Base-by-base conservation (phyloP, 225 moss, liverwort and hornwort species). In the Climacium dendroides region DNA sequence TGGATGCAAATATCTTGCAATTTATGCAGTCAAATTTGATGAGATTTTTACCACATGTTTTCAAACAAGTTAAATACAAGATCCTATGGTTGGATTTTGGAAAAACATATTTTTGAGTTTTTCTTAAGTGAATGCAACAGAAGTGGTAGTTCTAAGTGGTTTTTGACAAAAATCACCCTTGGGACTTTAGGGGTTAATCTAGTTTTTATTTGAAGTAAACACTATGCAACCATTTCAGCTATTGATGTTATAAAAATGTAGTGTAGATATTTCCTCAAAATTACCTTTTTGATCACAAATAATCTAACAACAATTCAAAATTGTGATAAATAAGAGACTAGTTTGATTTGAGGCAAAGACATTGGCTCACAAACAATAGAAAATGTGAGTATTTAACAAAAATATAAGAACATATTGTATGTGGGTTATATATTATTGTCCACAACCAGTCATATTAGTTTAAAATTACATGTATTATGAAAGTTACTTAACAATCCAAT, bases 171-270 rank as follows among this genome's bases (percentile, higher is more conserved):
- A n/a, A n/a, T n/a, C n/a, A n/a, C n/a, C n/a, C n/a, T n/a, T n/a
- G n/a, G n/a, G n/a, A n/a, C n/a, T n/a, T n/a, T n/a, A n/a, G n/a
- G n/a, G n/a, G n/a, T n/a, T n/a, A n/a, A n/a, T 11, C 1, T 34
- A 34, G 11, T 50, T 10, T 50, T 32, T 20, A 34, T 50, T 50
- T 50, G 50, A 50, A 50, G 50, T 50, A 50, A 50, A 14, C 41
- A 41, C 6, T 24, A 15, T 2, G 35, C 4, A 53, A 53, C 1
- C 5, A 14, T 22, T 53, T 6, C 2, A 23, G 0, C 15, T 15
- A 53, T 9, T 53, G 24, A 53, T 52, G 14, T 23, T 24, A 76
- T 23, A 34, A 22, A 30, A 76, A 35, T 34, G 3, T 15, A 24
- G 3, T 2, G 4, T 35, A 24, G 3, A 34, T 35, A 9, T n/a